Base-by-base conservation (phyloP, 208 protist species). In the Trichomonas gallinae region DNA sequence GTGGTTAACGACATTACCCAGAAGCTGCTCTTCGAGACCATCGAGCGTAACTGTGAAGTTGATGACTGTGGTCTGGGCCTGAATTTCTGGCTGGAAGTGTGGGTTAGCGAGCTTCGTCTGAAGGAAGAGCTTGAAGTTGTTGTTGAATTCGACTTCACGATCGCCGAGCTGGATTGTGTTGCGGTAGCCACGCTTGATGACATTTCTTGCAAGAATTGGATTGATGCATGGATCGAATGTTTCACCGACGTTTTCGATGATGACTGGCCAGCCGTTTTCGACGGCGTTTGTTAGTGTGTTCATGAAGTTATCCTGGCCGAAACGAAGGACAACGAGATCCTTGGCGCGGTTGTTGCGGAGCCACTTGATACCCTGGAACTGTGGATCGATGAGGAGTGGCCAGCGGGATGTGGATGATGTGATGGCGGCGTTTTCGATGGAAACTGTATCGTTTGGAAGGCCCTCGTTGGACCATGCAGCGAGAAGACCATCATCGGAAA, bases 21-120 rank as follows among this genome's bases (percentile, higher is more conserved):
- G 98, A 96, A 99, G 98, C 98, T 99, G 99, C 97, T 99, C 99
- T 98, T 99, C 99, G 63, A 99, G 98, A 96, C 99, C 99, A 40
- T 98, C 98, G 96, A 99, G 98, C 15, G 99, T 99, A 85, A 99
- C 99, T 98, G 99, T 99, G 97, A 99, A 99, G 98, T 99, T 99
- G 97, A 99, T 99, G 42, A 99, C 97, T 10, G 99, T 99, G 45
- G 98, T 99, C 97, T 99, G 99, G 13, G 99, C 99, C 17, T 99
- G 99, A 96, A 99, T 98, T 98, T 99, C 99, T n/a, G 99, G 99
- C 72, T 98, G 98, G 98, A 99, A 99, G 97, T 99, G 98, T n/a
- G 99, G 99, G 97, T 99, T 99, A 63, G 98, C 98, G 83, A 99
- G 97, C 97, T 99, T 99, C 36, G 99, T 99, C 98, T 99, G 99